A percentile compares a stretch with the other conserved stretches of the same genome.
These are phyloP conservation scores for Baorangia bicolor DNA, from an alignment of 768 basidiomycete species.

Conservation along the genomic window DNA sequence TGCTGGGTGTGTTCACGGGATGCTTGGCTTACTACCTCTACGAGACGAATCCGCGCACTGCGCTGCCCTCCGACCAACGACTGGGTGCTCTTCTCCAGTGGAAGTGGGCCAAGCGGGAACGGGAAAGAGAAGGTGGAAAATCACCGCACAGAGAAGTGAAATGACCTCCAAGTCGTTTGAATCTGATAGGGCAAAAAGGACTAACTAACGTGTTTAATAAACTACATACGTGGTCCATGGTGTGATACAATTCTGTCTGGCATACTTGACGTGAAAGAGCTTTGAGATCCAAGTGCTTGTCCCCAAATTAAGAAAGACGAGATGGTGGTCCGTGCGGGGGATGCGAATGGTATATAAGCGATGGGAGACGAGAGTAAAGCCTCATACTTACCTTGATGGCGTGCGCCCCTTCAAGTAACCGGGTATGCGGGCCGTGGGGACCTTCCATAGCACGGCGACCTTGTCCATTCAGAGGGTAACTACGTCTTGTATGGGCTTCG, in stretches of 20 bases:
- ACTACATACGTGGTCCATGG: background rate
- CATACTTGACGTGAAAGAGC: too few relatives aligned
- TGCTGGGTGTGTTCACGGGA: constrained; percentile 78
- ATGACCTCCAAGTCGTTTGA: background rate
- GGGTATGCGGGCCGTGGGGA: constrained; percentile 56
- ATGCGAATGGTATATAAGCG: constrained; percentile 10
- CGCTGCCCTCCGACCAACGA: constrained; percentile 52
- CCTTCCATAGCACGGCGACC: constrained; percentile 57
- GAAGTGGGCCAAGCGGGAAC: constrained; percentile 56
- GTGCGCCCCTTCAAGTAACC: constrained; percentile 48
- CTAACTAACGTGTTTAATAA: background rate
- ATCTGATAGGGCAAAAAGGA: background rate
- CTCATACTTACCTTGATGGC: constrained; percentile 66
- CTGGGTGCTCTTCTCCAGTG: constrained; percentile 56
- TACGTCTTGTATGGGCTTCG: constrained; percentile 56
- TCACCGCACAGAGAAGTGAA: background rate
- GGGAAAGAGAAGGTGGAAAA: constrained; percentile 6
- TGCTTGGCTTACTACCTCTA: constrained; percentile 75
- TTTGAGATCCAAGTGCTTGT: too few relatives aligned
- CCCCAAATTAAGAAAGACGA: background rate
- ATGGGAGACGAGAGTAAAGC: fast-evolving
- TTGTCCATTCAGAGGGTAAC: constrained; percentile 47
- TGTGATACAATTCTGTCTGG: background rate
- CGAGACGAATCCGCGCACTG: constrained; percentile 77
- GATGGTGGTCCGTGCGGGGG: constrained; percentile 27